Conservation (phyloP, 2,329 filamentous ascomycete species). For the Aspergillus floridensis region DNA sequence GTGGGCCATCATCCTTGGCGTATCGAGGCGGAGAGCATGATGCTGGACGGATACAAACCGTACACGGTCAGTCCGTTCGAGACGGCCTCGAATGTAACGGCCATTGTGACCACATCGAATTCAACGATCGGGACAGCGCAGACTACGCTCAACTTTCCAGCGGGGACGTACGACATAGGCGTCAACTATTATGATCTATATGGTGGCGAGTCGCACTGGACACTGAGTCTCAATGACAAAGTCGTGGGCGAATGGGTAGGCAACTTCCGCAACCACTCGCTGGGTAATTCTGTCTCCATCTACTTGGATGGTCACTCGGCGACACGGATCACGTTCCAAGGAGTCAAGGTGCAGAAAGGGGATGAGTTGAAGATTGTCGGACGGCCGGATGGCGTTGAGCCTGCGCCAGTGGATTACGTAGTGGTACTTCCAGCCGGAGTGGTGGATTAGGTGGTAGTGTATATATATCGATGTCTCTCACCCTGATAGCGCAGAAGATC, state of each 20-base stretch:
- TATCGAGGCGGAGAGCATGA: constrained; percentile 68
- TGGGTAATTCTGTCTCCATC: constrained; percentile 58
- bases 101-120: constrained; percentile 57
- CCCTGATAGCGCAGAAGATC: too few species aligned
- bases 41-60: constrained; percentile 55
- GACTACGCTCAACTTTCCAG: constrained; percentile 47
- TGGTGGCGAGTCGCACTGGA: constrained; percentile 57
- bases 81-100: constrained; percentile 55
- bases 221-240: constrained; percentile 53
- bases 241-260: constrained; percentile 59
- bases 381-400: constrained; percentile 58
- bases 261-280: constrained; percentile 56
- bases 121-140: constrained; percentile 51
- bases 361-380: constrained; percentile 57
- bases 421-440: constrained; percentile 58
- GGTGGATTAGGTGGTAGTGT: constrained; percentile 48
- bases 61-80: constrained; percentile 59
- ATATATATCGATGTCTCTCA: too few species aligned
- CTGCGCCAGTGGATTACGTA: constrained; percentile 66
- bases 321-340: constrained; percentile 58
- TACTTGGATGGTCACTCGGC: constrained; percentile 66
- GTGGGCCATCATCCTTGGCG: constrained; percentile 63
- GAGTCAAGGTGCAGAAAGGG: constrained; percentile 51
- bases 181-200: constrained; percentile 66
- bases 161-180: constrained; percentile 60